Evolutionary conservation across 352 stramenopile species (phyloP).

Genomic region (Phytopythium delawarense): DNA sequence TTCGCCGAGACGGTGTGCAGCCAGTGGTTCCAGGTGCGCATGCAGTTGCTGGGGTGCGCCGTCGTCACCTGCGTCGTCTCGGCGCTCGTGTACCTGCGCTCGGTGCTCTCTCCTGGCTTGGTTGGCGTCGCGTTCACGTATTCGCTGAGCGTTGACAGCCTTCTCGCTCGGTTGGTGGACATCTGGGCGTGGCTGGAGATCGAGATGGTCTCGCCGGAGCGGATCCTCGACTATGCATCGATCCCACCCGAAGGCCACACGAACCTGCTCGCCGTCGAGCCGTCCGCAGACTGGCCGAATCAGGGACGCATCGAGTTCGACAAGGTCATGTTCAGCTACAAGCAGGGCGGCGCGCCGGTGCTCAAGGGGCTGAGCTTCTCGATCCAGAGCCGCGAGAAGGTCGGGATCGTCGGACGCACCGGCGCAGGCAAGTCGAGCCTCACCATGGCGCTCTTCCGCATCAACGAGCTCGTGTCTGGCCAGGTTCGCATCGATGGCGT

Average conservation of each 20-base stretch:
- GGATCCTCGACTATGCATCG: conserved; percentile 37
- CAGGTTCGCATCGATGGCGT: conserved; percentile 32
- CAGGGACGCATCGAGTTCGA: conserved; percentile 71
- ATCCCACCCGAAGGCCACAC: conserved; percentile 21
- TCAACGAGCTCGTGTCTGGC: conserved; percentile 65
- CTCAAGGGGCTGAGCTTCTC: conserved; percentile 53
- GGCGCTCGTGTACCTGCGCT: conserved; percentile 28
- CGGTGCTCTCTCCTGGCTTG: conserved; percentile 45
- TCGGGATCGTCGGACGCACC: conserved; percentile 87
- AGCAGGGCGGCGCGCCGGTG: conserved; percentile 34
- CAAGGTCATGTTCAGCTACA: conserved; percentile 77
- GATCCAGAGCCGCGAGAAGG: conserved; percentile 52
- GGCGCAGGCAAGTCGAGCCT: conserved; percentile 83
- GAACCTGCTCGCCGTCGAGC: conserved; percentile 16
- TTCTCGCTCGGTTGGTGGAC: conserved; percentile 7
- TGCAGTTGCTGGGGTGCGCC: conserved; percentile 37
- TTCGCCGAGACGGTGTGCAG: conserved; percentile 22
- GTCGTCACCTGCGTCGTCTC: conserved; percentile 31
- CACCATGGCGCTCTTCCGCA: conserved; percentile 85
- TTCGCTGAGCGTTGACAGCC: conserved; percentile 64
- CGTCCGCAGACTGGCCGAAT: conserved; percentile 36
- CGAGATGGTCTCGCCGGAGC: conserved; percentile 40
- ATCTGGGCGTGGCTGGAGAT: conserved; percentile 34
- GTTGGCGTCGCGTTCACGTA: conserved; percentile 87
- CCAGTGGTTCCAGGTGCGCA: conserved; percentile 42